Evolutionary conservation across 352 stramenopile genomes (phyloP).

Genomic region (Globisporangium cylindrosporum): DNA sequence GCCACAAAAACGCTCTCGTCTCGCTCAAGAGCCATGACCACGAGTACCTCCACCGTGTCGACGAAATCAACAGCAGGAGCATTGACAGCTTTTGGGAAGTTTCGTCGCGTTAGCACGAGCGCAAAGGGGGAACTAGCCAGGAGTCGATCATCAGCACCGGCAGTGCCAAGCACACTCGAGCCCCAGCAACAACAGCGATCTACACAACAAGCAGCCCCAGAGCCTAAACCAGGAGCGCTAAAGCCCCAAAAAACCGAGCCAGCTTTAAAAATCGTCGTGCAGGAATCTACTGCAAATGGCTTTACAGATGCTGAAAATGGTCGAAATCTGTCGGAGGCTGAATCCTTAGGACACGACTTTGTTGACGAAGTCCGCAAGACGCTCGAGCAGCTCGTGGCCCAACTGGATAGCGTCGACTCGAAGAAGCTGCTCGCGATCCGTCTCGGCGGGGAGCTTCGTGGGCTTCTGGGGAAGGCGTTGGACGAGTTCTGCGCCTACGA

Average conservation of each 20-base stretch:
- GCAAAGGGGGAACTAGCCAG: not conserved
- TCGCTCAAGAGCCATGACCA: not conserved
- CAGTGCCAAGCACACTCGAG: not conserved
- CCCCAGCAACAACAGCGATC: not conserved
- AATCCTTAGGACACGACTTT: slow-evolving; percentile 17
- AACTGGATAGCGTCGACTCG: slow-evolving; percentile 59
- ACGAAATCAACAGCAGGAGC: not conserved
- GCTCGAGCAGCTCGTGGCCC: slow-evolving; percentile 42
- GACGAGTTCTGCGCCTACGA: slow-evolving; percentile 75
- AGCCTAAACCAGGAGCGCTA: not conserved
- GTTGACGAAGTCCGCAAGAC: slow-evolving; percentile 42
- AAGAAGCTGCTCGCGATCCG: slow-evolving; percentile 62
- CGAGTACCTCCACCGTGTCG: not conserved
- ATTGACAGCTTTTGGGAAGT: slow-evolving; percentile 46
- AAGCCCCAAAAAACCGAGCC: not conserved
- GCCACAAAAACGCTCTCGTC: slow-evolving; percentile 7
- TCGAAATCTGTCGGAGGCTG: not conserved
- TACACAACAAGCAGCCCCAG: not conserved
- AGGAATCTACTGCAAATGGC: not conserved
- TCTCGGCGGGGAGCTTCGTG: slow-evolving; percentile 67
- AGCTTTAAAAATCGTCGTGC: not conserved
- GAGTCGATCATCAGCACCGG: not conserved
- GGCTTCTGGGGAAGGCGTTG: slow-evolving; percentile 72
- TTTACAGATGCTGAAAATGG: not conserved
- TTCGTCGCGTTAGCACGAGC: slow-evolving; percentile 38